Evolutionary conservation across 2,329 filamentous ascomycete species (phyloP), one percentile per base, ranked within the genome.

Genomic region (Magnaporthiopsis poae): DNA sequence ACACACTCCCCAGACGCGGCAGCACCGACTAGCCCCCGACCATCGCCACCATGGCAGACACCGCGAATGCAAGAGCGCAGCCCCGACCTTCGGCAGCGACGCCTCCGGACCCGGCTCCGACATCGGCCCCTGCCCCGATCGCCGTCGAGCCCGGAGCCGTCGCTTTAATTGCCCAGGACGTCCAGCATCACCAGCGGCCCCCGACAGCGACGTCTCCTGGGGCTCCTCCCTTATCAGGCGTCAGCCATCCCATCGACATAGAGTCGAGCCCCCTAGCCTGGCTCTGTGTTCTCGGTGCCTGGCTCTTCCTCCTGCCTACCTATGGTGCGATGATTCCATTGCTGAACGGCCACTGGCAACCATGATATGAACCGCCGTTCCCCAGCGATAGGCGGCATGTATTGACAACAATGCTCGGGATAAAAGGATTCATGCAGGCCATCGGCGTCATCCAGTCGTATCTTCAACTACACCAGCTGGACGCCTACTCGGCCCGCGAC

Each of bases 391-490:
- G 21, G 5, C n/a, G 46, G 2, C n/a, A 25, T 9, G 46, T 56
- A 33, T 31, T 35, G 29, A 18, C 11, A 27, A 8, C 12, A 33
- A 35, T 61, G 29, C 46, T 36, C 36, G 13, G 61, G 4, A 11
- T 27, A 36, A 62, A 62, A 77, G 81, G 81, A 1, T 80, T 83
- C 63, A 81, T 82, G 75, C 76, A 79, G 63, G 78, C 72, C 67
- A 77, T 83, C 8, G 81, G 81, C n/a, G 77, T 80, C 0, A 71
- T 83, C 0, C 81, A 83, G 68, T 75, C 80, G 61, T 81, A 82
- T 63, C 76, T 82, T 33, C 76, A 76, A 46, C 73, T 72, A 3
- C 74, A 83, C 66, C 80, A 83, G 69, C 74, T 84, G 0, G 71
- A 74, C 0, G 68, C 70, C 9, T 81, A 80, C 68, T 76, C 75